Evolutionary conservation across 805 yeast genomes (phyloP).

Genomic region (Kregervanrija pseudodelftensis): DNA sequence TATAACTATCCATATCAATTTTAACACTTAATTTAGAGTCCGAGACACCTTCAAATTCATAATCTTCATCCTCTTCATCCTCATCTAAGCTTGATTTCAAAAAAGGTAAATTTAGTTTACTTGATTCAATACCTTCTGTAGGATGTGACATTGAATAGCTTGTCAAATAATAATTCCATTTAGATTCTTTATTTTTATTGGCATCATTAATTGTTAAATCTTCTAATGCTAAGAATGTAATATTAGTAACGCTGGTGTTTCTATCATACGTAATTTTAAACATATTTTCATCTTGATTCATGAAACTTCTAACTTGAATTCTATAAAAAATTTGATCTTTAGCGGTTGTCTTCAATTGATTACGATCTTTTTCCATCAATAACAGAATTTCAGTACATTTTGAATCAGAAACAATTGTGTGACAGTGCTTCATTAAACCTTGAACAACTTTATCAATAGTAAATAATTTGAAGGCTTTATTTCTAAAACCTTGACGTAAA

Average conservation of each 20-base stretch:
- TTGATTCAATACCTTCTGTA: constrained; percentile 87
- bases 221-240: constrained; percentile 81
- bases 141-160: constrained; percentile 93
- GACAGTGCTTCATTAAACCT: constrained; percentile 78
- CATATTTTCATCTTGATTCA: constrained; percentile 83
- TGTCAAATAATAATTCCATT: constrained; percentile 90
- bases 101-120: constrained; percentile 73
- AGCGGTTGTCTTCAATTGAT: constrained; percentile 56
- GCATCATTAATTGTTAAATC: constrained; percentile 75
- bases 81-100: constrained; percentile 50
- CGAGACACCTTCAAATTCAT: constrained; percentile 50
- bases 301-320: constrained; percentile 73
- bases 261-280: constrained; percentile 76
- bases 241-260: constrained; percentile 42
- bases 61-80: constrained; percentile 34
- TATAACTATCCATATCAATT: constrained; percentile 69
- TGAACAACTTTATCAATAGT: constrained; percentile 91
- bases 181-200: constrained; percentile 56
- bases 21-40: constrained; percentile 71
- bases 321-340: constrained; percentile 87
- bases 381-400: constrained; percentile 75
- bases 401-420: constrained; percentile 69
- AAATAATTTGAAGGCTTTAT: constrained; percentile 86
- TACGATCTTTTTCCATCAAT: constrained; percentile 77
- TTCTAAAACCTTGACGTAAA: constrained; percentile 88